Percentiles rank a stretch among this genome's conserved stretches.
These are phyloP conservation scores for Fusarium albosuccineum DNA, from an alignment of 2,329 filamentous ascomycete species.

Conservation along the genomic window DNA sequence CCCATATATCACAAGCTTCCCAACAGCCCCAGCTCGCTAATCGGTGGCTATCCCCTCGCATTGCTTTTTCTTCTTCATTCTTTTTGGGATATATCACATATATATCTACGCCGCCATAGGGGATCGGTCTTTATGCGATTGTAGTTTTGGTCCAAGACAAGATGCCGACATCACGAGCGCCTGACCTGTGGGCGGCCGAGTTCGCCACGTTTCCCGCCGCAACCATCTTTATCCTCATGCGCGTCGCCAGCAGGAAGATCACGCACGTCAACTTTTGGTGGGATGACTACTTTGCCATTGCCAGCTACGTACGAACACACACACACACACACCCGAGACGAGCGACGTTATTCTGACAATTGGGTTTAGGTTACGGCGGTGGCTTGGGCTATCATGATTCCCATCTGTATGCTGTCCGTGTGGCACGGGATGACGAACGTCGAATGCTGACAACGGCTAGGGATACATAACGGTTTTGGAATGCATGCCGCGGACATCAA, in stretches of 20 bases:
- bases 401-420: constrained; percentile 21
- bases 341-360: neutral
- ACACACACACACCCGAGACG: neutral
- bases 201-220: constrained; percentile 39
- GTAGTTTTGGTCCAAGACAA: no score
- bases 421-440: neutral
- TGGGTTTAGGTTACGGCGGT: constrained; percentile 24
- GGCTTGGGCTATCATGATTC: constrained; percentile 30
- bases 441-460: constrained; percentile 17
- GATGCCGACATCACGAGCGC: constrained; percentile 27
- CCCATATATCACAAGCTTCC: no score
- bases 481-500: constrained; percentile 31
- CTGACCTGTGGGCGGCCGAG: constrained; percentile 30
- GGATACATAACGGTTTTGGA: constrained; percentile 37
- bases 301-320: constrained; percentile 29
- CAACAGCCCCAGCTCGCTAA: no score
- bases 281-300: constrained; percentile 41
- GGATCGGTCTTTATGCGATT: no score
- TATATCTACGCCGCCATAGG: no score
- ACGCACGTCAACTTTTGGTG: constrained; percentile 37
- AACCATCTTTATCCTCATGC: constrained; percentile 32
- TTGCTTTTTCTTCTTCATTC: no score
- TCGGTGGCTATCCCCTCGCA: no score
- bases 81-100: no score
- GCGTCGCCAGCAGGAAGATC: constrained; percentile 34